Base-by-base conservation (phyloP, 164 flowering plant genomes). In the Piper longum region DNA sequence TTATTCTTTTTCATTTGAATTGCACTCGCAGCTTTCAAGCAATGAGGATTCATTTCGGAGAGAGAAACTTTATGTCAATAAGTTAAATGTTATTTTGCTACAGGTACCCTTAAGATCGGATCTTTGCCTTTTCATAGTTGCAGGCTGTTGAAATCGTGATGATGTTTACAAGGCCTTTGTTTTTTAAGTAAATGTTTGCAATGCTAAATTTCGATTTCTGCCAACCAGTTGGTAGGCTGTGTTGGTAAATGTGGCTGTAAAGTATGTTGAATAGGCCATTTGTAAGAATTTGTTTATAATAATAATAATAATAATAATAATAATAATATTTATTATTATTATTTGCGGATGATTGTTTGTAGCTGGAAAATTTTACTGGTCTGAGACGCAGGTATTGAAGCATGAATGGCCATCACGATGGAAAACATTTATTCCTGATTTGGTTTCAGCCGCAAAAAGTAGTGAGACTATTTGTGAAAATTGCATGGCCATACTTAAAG, bases 351-450 rank as follows among this genome's bases (percentile, higher is more conserved):
- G 18, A 12, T 12, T 56, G 2, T 13, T 14, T 59, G 61, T 3
- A 48, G 12, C 12, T 36, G 36, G 36, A 26, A 26, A 26, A 5
- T 12, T 58, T 5, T 39, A 11, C 14, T 58, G 17, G 74, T 45
- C 67, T 19, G 42, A 42, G 68, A 16, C 70, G 36, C 83, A 93
- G 97, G 84, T 93, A 62, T 71, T 93, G 75, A 93, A 93, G 79
- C 99, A 93, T 76, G 99, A 93, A 70, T 93, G 99, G 99, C 99
- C 99, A 41, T 84, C 85, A 44, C 79, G 90, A 75, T 93, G 99
- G 99, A 78, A 70, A 42, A 86, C 91, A 70, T 93, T 93, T 69
- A 80, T 93, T 72, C 97, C 99, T 40, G 97, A 93, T 78, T 85
- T 93, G 54, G 92, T 93, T 76, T 75, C 91, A 44, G 99, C 99